Conservation (phyloP, 148 eudicot species). For the Nyssa sinensis region DNA sequence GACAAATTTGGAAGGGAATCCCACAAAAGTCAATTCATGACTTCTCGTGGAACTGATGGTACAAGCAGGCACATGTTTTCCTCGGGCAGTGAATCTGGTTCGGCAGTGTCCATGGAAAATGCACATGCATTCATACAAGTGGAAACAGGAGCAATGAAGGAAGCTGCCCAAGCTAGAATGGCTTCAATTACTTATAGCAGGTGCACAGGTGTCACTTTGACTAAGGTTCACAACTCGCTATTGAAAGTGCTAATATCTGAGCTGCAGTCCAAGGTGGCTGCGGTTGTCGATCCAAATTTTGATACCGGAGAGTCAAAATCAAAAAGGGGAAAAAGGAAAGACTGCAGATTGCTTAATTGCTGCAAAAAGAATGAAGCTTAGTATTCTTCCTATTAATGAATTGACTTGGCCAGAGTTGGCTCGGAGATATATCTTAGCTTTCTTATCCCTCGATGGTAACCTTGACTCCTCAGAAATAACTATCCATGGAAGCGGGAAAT, state of each 20-base stretch:
- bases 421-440: conserved; percentile 58
- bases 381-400: conserved; percentile 59
- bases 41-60: conserved; percentile 31
- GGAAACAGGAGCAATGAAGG: conserved; percentile 28
- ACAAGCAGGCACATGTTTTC: conserved; percentile 29
- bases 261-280: conserved; percentile 57
- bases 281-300: conserved; percentile 49
- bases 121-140: conserved; percentile 27
- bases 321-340: conserved; percentile 60
- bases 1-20: conserved; percentile 26
- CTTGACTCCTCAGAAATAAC: conserved; percentile 41
- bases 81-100: conserved; percentile 35
- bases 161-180: conserved; percentile 26
- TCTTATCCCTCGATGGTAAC: conserved; percentile 52
- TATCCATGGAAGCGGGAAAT: conserved; percentile 45
- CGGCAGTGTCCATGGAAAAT: conserved; percentile 23
- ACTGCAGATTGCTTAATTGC: conserved; percentile 41
- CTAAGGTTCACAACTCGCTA: conserved; percentile 40
- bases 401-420: conserved; percentile 78
- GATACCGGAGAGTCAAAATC: conserved; percentile 52
- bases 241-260: conserved; percentile 59
- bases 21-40: conserved; percentile 13
- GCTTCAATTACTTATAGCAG: conserved; percentile 27
- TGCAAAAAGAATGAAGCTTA: conserved; percentile 41
- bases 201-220: conserved; percentile 35